A percentile compares a stretch with the other conserved stretches of the same genome.
phyloP scores from a whole-genome alignment of 306 rosid species.

The Glycine tomentella region DNA sequence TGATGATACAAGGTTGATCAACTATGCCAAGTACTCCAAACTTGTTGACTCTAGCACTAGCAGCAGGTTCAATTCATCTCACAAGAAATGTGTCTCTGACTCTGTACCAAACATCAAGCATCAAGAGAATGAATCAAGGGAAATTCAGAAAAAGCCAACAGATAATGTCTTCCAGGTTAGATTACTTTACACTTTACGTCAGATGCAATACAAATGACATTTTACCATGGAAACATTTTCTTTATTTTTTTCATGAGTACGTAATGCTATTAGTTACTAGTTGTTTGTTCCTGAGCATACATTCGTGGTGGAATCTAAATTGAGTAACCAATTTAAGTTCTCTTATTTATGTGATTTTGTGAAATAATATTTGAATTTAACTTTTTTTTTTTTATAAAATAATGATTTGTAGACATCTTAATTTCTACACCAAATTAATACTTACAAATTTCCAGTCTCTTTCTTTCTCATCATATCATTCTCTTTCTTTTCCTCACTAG shows the following conservation, averaged over 20 bases:
- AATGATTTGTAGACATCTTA: too few species aligned
- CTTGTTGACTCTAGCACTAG: conserved; percentile 53
- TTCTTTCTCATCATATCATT: too few species aligned
- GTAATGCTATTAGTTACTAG: not conserved
- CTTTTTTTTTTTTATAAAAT: too few species aligned
- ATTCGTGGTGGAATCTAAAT: too few species aligned
- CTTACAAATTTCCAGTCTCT: too few species aligned
- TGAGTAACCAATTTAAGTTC: not conserved
- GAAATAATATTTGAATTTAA: too few species aligned
- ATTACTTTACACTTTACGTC: not conserved
- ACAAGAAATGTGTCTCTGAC: conserved; percentile 34
- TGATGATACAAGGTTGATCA: conserved; percentile 52
- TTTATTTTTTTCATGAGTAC: not conserved
- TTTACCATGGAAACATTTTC: not conserved
- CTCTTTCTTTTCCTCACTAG: too few species aligned
- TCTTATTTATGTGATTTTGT: too few species aligned
- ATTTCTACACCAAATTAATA: too few species aligned
- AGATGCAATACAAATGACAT: not conserved
- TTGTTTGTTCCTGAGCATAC: too few species aligned
- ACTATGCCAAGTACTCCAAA: conserved; percentile 63
- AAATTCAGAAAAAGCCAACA: conserved; percentile 52
- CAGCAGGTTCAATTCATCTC: conserved; percentile 28
- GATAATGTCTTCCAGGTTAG: conserved; percentile 73
- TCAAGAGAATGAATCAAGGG: conserved; percentile 40
- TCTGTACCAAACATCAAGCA: conserved; percentile 41